Base-by-base conservation (phyloP, 2,329 filamentous ascomycete genomes). In the Pseudocercospora musae region DNA sequence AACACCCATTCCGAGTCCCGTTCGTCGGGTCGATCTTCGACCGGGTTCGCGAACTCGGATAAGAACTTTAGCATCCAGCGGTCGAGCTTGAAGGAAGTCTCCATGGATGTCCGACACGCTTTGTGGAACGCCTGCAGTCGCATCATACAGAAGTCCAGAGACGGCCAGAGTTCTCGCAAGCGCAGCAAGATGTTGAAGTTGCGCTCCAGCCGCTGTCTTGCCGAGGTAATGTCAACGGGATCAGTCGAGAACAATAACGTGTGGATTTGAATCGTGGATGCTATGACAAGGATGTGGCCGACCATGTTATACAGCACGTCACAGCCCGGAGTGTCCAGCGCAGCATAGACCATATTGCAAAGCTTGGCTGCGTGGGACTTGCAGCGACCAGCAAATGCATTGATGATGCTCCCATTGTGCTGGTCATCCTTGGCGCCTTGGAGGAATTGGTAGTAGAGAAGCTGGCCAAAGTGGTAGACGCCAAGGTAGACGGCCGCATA, bases 341-440 rank as follows among this genome's bases (percentile, higher is more conserved):
- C 58, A 7, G 58, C 53, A 9, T 60, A 56, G 10, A 60, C 58
- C 58, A 56, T 60, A 40, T 60, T 60, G 58, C 58, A 60, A 9
- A 60, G 58, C 21, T 52, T 37, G 11, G 58, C 58, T 6, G 50
- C 58, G n/a, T 56, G 58, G 10, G 29, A 60, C 21, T 56, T 60
- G 58, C 58, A 60, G 13, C 58, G 52, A 37, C 48, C 50, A 13
- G 58, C 58, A 8, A 60, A 56, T 2, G 44, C 58, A 15, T 60
- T 48, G 58, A 60, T 56, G 10, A 60, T 27, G 18, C 58, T 31
- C 11, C 50, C 58, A 9, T 44, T 60, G 20, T 48, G 44, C 13
- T 48, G 44, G 4, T 60, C 50, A 15, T 60, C 58, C 5, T 37
- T 29, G 37, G 58, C 53, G 42, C 58, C 58, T 20, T 60, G 58